Percentiles rank a stretch among this genome's conserved stretches.
Evolutionary conservation across 106 monocot species (phyloP).

Genomic region (Cymbidium sinense): DNA sequence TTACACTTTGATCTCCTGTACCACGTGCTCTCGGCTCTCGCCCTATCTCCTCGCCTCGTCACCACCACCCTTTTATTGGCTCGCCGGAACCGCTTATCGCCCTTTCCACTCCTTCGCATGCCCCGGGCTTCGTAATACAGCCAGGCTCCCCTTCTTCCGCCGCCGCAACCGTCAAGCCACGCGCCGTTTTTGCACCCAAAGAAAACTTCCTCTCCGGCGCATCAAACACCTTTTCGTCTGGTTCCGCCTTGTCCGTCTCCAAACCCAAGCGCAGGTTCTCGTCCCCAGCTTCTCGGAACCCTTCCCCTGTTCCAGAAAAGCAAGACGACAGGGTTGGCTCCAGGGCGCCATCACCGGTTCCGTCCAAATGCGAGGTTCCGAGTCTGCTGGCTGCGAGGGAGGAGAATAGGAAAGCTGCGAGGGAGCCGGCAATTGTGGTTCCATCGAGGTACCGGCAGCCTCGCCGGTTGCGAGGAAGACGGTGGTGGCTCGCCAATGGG

Average conservation of each 20-base stretch:
- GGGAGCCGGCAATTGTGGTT: conserved; percentile 84
- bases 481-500: conserved; percentile 35
- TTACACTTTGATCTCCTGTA: conserved; percentile 44
- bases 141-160: conserved; percentile 38
- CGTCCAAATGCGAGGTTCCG: conserved; percentile 87
- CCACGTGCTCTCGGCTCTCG: conserved; percentile 56
- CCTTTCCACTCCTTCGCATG: conserved; percentile 22
- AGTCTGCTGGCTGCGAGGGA: conserved; percentile 82
- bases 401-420: conserved; percentile 60
- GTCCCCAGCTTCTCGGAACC: conserved; percentile 44
- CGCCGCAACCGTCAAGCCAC: conserved; percentile 1
- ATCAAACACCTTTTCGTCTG: not conserved
- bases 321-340: conserved; percentile 4
- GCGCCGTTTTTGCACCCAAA: not conserved
- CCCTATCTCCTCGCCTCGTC: conserved; percentile 27
- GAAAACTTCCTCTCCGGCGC: not conserved
- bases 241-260: not conserved
- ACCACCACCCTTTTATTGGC: conserved; percentile 40
- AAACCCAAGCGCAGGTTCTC: conserved; percentile 45
- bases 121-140: conserved; percentile 64
- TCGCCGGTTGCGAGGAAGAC: conserved; percentile 48
- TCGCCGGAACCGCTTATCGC: conserved; percentile 48
- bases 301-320: conserved; percentile 15
- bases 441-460: conserved; percentile 94
- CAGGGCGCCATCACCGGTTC: conserved; percentile 67